Base-by-base conservation (phyloP, 306 rosid species). In the Fagus sylvatica region DNA sequence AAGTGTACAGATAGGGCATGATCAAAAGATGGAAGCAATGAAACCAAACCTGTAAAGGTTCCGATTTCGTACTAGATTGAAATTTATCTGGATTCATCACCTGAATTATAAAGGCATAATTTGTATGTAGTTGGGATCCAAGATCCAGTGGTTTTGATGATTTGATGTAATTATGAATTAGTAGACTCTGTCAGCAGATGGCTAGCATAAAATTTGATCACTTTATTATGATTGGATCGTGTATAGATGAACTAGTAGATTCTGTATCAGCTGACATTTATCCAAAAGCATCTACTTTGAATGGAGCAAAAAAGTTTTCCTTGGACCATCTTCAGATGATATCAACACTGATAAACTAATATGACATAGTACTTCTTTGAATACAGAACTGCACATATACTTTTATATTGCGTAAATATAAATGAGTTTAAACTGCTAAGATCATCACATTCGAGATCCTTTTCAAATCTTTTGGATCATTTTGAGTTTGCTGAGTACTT, bases 251-350 rank as follows among this genome's bases (percentile, higher is more conserved):
- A 43, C 49, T 2, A 10, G 15, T 46, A 46, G 11, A 46, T 22
- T 22, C 28, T 22, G 3, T 30, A 6, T 60, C 10, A 10, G 39
- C 16, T 60, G 9, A 9, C 30, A 39, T 16, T 39, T 39, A 16
- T 17, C 49, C 71, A 17, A 65, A 37, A 5, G 16, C 9, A 7
- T 37, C 11, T 7, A 7, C 48, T 36, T 33, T 9, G 36, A 77
- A 53, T 71, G 53, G n/a, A 53, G 37, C 9, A 34, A 55, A 53
- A 4, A 43, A 72, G 43, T 69, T 36, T 65, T 83, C 71, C 43
- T 62, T 34, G 33, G 36, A 60, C n/a, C 67, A 10, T 60, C 67
- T 60, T 12, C 6, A 33, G 12, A 30, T 12, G 11, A 60, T 60
- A 32, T 32, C 40, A 60, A 33, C 33, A 32, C 67, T 32, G 8